Evolutionary conservation across 2,329 filamentous ascomycete genomes (phyloP), one percentile per base, ranked within the genome.

Genomic region (Neurospora sp.): DNA sequence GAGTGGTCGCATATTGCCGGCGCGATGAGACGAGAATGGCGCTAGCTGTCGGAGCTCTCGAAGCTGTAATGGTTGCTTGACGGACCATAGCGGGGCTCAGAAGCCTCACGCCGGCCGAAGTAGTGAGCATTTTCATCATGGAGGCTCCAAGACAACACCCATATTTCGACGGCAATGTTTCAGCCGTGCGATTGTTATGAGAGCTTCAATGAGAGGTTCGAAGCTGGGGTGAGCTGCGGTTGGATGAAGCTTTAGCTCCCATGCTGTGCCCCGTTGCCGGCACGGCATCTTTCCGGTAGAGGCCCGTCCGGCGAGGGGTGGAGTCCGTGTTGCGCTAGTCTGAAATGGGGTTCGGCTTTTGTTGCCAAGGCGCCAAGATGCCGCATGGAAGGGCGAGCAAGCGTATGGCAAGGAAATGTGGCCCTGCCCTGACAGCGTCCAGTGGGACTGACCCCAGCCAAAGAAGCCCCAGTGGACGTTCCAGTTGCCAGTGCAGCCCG

Each of bases 1-100:
- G 86, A 67, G 89, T 84, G 65, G 88, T 89, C 71, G 89, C 86
- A 81, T 90, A 91, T 67, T 80, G 78, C 76, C 87, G 84, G 72
- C 79, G 78, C 33, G 37, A 17, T 37, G 78, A 71, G 73, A 73
- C 74, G 66, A 76, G 73, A 72, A 77, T 75, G 38, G 75, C 78
- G 72, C 79, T 62, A 62, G 80, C 67, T 82, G 72, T 62, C 77
- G 75, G 65, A 12, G 38, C 66, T 66, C 6, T 62, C 46, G 6
- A 52, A 62, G 74, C 73, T 72, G 71, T 66, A 43, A 39, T 68
- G 38, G n/a, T 28, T 43, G 68, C 37, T 70, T 28, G 65, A 65
- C 23, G 43, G 70, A 28, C 66, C 67, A 69, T 46, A 71, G 70
- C 69, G 37, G 65, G 17, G 33, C 33, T 39, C 69, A 70, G 12